Evolutionary conservation across 1,284 basidiomycete genomes (phyloP).

Genomic region (Ustilago esculenta): DNA sequence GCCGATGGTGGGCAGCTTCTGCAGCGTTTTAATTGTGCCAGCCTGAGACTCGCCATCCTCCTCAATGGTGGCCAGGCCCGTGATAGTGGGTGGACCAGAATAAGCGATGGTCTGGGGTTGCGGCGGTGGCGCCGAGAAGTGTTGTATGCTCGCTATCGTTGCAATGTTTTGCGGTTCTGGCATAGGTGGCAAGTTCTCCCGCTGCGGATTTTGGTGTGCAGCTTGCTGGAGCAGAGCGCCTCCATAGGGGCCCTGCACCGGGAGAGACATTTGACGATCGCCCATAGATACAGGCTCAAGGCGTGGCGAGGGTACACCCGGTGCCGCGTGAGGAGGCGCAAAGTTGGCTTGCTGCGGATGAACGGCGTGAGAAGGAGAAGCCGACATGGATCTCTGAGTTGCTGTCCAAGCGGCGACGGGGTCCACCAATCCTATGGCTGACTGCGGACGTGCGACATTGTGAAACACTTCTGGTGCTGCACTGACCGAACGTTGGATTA

Average conservation of each 20-base stretch:
- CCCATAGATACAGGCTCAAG: background rate
- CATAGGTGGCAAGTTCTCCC: conserved; percentile 22
- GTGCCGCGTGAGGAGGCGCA: conserved; percentile 5
- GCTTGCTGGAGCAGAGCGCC: conserved; percentile 10
- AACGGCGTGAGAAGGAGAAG: conserved; percentile 23
- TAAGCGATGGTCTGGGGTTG: conserved; percentile 7
- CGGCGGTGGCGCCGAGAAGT: conserved; percentile 16
- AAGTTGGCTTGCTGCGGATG: conserved; percentile 10
- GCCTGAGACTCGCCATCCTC: conserved; percentile 57
- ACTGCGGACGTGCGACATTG: conserved; percentile 11
- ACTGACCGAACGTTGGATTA: conserved; percentile 40
- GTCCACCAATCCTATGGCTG: background rate
- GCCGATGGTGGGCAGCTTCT: conserved; percentile 37
- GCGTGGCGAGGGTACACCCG: background rate
- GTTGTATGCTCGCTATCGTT: conserved; percentile 9
- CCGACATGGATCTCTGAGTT: conserved; percentile 41
- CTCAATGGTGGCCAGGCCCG: conserved; percentile 54
- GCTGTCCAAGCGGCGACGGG: conserved; percentile 25
- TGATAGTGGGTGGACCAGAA: conserved; percentile 16
- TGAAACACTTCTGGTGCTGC: conserved; percentile 47
- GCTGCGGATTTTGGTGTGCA: background rate
- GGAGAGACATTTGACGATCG: conserved; percentile 20
- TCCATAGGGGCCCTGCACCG: conserved; percentile 8
- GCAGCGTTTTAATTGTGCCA: conserved; percentile 52
- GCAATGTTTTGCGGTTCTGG: conserved; percentile 30